phyloP scores from a whole-genome alignment of 805 yeast species.

The Suhomyces canberraensis region DNA sequence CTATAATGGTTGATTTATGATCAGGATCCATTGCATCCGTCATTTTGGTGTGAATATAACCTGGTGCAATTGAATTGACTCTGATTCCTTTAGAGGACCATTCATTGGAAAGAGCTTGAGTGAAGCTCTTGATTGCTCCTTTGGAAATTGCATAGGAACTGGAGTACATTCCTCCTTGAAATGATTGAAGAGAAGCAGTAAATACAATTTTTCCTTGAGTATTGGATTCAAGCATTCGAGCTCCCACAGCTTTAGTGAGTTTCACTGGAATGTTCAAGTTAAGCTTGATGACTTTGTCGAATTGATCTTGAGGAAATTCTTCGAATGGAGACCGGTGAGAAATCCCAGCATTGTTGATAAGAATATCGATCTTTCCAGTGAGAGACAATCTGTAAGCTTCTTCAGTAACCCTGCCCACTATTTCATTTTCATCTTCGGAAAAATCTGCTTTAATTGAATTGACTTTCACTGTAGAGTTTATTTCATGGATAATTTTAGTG shows the following conservation, averaged over 20 bases:
- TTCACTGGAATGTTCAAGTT: not conserved
- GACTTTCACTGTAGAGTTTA: slow-evolving; percentile 16
- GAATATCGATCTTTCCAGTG: not conserved
- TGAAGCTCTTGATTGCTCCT: slow-evolving; percentile 43
- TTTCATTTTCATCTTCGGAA: slow-evolving; percentile 32
- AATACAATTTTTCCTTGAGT: not conserved
- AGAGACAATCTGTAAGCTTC: slow-evolving; percentile 31
- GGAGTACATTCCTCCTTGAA: slow-evolving; percentile 46
- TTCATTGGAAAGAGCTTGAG: slow-evolving; percentile 44
- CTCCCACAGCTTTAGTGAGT: not conserved
- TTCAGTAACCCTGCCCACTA: slow-evolving; percentile 29
- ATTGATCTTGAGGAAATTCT: not conserved
- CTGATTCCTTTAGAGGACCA: slow-evolving; percentile 43
- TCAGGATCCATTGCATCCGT: slow-evolving; percentile 38
- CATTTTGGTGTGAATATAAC: slow-evolving; percentile 41
- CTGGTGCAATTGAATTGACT: slow-evolving; percentile 46
- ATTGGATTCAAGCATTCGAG: not conserved
- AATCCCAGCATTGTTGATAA: not conserved
- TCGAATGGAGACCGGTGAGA: not conserved
- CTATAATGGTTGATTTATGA: slow-evolving; percentile 37
- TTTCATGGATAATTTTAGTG: slow-evolving; percentile 21
- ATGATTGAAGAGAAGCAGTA: slow-evolving; percentile 39
- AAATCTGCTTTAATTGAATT: slow-evolving; percentile 47
- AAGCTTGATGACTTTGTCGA: not conserved
- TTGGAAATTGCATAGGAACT: slow-evolving; percentile 49